Conservation (phyloP, 139 green algal species). For the Dunaliella sp. region DNA sequence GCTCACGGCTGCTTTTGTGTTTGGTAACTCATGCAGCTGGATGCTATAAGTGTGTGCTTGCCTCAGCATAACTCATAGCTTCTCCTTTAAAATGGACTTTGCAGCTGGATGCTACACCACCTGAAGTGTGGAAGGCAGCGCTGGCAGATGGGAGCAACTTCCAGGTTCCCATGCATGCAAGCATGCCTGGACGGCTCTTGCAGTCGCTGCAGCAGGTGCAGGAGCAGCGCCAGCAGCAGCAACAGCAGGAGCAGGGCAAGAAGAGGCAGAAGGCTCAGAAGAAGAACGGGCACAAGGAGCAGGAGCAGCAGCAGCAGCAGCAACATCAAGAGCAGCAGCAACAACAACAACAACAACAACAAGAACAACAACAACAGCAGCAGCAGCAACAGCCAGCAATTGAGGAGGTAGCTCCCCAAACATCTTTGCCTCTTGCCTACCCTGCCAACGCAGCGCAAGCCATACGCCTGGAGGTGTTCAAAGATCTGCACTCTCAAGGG, state of each 20-base stretch:
- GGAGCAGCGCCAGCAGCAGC: not conserved
- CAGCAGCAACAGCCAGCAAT: not conserved
- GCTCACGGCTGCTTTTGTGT: too few species aligned
- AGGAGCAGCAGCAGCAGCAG: not conserved
- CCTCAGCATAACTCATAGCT: too few species aligned
- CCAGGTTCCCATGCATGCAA: not conserved
- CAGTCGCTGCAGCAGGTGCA: not conserved
- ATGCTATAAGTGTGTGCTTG: too few species aligned
- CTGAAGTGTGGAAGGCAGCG: not conserved
- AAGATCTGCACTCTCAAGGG: slow-evolving; percentile 13
- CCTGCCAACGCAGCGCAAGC: not conserved
- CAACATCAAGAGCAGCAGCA: not conserved
- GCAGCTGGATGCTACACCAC: not conserved
- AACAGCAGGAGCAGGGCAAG: not conserved
- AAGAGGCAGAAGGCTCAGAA: too few species aligned
- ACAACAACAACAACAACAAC: not conserved
- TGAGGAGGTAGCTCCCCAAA: not conserved
- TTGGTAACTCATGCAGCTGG: too few species aligned
- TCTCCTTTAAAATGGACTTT: too few species aligned
- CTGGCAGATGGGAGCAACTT: not conserved
- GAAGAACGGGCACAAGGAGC: not conserved
- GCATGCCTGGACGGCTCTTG: not conserved
- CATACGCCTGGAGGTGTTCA: slow-evolving; percentile 6
- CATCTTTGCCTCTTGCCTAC: not conserved
- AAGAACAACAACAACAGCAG: not conserved